Evolutionary conservation across 345 rosid genomes (phyloP).

Genomic region (Cochlearia excelsa): DNA sequence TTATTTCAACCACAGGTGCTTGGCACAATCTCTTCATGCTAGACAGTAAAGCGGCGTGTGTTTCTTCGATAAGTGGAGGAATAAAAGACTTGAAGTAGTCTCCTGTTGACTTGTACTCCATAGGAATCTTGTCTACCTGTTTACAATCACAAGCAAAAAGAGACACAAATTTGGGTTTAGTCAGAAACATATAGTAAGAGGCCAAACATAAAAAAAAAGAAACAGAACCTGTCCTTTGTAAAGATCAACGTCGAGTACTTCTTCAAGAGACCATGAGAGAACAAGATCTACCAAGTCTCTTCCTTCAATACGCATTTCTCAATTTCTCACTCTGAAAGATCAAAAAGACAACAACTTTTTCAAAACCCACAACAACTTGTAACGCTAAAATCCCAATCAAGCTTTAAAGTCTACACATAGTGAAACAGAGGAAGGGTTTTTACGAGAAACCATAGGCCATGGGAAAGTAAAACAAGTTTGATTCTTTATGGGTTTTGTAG

Average conservation of each 20-base stretch:
- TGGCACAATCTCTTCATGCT: slow-evolving; percentile 26
- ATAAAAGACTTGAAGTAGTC: slow-evolving; percentile 36
- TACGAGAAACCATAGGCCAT: too few species aligned
- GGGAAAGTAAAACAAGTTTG: too few species aligned
- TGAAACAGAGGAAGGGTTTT: too few species aligned
- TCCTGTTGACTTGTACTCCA: slow-evolving; percentile 25
- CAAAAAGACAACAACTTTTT: too few species aligned
- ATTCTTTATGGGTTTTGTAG: too few species aligned
- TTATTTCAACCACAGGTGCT: slow-evolving; percentile 29
- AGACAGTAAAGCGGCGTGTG: slow-evolving; percentile 39
- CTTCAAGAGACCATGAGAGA: slow-evolving; percentile 46
- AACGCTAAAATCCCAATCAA: too few species aligned
- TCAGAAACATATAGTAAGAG: not conserved
- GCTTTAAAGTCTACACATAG: too few species aligned
- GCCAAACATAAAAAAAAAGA: slow-evolving; percentile 11
- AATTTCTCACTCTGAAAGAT: too few species aligned
- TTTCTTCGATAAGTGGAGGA: slow-evolving; percentile 38
- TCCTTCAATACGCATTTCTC: slow-evolving; percentile 1
- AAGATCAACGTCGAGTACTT: slow-evolving; percentile 35
- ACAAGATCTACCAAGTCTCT: slow-evolving; percentile 34
- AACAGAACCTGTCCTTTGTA: slow-evolving; percentile 38
- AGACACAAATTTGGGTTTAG: too few species aligned
- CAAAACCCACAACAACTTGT: too few species aligned
- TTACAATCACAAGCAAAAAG: too few species aligned
- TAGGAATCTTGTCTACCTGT: slow-evolving; percentile 47